Conservation (phyloP, 1,284 basidiomycete species). For the Kwoniella shivajii region DNA sequence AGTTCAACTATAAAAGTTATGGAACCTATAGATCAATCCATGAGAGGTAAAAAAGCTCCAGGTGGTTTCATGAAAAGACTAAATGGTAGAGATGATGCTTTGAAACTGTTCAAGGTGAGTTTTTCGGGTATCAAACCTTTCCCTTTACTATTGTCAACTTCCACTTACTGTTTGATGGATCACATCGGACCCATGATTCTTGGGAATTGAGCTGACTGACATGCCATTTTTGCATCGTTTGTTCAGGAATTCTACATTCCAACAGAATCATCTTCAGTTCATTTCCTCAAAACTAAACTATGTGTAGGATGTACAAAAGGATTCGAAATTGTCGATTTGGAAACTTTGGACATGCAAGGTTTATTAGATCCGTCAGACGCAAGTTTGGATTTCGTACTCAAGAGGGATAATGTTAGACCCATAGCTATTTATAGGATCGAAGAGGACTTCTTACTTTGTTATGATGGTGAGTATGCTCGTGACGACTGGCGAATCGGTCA, state of each 20-base stretch:
- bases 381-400: slow-evolving; percentile 90
- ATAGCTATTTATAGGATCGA: slow-evolving; percentile 97
- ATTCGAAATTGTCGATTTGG: slow-evolving; percentile 99
- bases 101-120: slow-evolving; percentile 87
- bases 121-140: not conserved
- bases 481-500: too few species aligned
- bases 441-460: slow-evolving; percentile 95
- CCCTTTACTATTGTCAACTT: not conserved
- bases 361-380: slow-evolving; percentile 90
- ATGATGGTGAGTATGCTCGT: slow-evolving; percentile 90
- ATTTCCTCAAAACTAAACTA: slow-evolving; percentile 93
- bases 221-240: not conserved
- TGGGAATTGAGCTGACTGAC: too few species aligned
- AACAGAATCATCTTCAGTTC: slow-evolving; percentile 92
- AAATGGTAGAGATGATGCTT: slow-evolving; percentile 85
- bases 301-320: slow-evolving; percentile 97
- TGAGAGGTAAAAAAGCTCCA: slow-evolving; percentile 84
- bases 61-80: slow-evolving; percentile 80
- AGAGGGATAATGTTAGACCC: slow-evolving; percentile 83
- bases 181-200: too few species aligned
- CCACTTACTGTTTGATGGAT: too few species aligned
- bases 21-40: slow-evolving; percentile 90
- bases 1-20: slow-evolving; percentile 97
- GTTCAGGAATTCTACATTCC: slow-evolving; percentile 97
- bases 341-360: slow-evolving; percentile 95